Evolutionary conservation across 257 asterid genomes (phyloP).

Genomic region (Plectranthus barbatus): DNA sequence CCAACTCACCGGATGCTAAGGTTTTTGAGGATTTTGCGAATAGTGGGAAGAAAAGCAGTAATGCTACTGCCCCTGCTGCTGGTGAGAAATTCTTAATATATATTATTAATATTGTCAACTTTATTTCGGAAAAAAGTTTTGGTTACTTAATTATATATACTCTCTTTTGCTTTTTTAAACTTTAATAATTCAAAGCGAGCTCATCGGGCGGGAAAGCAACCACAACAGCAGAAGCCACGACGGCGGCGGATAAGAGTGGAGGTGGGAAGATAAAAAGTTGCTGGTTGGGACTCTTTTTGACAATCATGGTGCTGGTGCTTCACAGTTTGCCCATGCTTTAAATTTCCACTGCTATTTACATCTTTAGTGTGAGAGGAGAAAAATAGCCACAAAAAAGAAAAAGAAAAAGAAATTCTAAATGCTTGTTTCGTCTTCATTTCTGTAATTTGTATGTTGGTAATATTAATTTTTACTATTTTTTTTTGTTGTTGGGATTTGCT

Average conservation of each 20-base stretch:
- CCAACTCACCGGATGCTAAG: conserved; percentile 78
- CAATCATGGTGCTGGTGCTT: conserved; percentile 17
- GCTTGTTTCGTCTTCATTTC: background rate
- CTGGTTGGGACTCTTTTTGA: conserved; percentile 13
- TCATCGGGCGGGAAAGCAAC: conserved; percentile 20
- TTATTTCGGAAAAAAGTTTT: background rate
- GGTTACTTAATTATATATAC: background rate
- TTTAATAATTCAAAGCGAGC: background rate
- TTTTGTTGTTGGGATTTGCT: no score
- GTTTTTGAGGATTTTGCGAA: conserved; percentile 63
- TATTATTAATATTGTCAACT: background rate
- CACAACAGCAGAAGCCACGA: background rate
- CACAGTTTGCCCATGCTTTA: conserved; percentile 18
- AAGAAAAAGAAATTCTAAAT: no score
- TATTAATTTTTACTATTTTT: no score
- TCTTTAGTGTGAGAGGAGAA: background rate
- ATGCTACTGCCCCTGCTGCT: conserved; percentile 8
- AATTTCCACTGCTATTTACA: background rate
- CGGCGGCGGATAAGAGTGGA: conserved; percentile 14
- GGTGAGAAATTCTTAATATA: conserved; percentile 17
- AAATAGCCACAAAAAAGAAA: no score
- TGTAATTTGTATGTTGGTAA: background rate
- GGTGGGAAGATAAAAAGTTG: conserved; percentile 27
- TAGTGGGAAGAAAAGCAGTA: conserved; percentile 24
- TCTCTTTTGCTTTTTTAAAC: background rate